phyloP scores from a whole-genome alignment of 345 rosid genomes.

The Rhodomyrtus tomentosa region DNA sequence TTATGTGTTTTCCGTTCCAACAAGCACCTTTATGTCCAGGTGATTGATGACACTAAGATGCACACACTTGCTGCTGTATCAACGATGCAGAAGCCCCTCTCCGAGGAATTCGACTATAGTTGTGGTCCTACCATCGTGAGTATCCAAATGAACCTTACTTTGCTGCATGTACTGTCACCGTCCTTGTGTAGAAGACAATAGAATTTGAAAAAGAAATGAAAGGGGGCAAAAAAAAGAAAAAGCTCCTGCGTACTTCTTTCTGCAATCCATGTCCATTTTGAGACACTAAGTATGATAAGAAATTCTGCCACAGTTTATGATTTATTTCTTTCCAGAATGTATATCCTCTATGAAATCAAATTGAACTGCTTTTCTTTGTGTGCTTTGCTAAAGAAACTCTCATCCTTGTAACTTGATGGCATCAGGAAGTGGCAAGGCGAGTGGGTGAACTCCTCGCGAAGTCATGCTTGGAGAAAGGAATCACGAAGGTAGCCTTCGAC shows the following conservation, averaged over 20 bases:
- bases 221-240: neutral
- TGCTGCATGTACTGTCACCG: neutral
- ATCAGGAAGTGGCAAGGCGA: conserved; percentile 82
- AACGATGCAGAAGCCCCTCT: conserved; percentile 65
- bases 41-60: conserved; percentile 96
- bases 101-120: conserved; percentile 47
- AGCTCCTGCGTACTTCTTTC: neutral
- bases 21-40: conserved; percentile 87
- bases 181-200: neutral
- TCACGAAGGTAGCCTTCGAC: conserved; percentile 78
- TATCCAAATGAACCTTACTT: neutral
- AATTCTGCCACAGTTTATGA: neutral
- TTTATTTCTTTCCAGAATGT: neutral
- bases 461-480: conserved; percentile 84
- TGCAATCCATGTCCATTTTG: neutral
- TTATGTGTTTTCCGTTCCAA: conserved; percentile 75
- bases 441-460: conserved; percentile 76
- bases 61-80: conserved; percentile 92
- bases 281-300: neutral
- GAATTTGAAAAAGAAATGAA: neutral
- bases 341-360: neutral
- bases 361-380: neutral
- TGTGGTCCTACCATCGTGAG: conserved; percentile 83
- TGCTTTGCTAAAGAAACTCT: neutral
- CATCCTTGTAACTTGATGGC: conserved; percentile 2